Evolutionary conservation across 2,329 filamentous ascomycete genomes (phyloP).

Genomic region (Cladosporium halotolerans): DNA sequence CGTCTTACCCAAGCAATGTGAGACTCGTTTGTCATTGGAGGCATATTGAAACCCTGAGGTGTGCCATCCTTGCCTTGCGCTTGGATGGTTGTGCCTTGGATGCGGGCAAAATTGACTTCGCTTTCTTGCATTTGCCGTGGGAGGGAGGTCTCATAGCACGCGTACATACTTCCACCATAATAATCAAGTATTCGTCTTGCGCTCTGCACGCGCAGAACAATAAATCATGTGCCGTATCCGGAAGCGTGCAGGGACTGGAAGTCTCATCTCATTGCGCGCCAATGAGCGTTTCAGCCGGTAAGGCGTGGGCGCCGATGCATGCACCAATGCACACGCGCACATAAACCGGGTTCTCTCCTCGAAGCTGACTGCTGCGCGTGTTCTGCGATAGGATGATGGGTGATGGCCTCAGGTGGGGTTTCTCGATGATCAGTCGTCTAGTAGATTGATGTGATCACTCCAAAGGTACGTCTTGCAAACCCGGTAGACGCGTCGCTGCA

Average conservation of each 20-base stretch:
- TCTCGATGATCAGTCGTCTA: too few species aligned
- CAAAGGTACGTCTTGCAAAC: too few species aligned
- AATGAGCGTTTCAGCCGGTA: neutral
- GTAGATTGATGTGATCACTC: too few species aligned
- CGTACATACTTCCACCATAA: slow-evolving; percentile 2
- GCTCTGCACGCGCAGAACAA: neutral
- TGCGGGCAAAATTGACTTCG: slow-evolving; percentile 11
- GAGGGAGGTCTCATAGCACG: slow-evolving; percentile 12
- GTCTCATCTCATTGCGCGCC: neutral
- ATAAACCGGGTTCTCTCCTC: too few species aligned
- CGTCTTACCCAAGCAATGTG: slow-evolving; percentile 25
- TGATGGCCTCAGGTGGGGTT: too few species aligned
- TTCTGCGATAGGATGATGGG: too few species aligned
- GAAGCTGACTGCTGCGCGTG: too few species aligned
- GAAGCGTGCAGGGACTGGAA: neutral
- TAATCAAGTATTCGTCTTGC: neutral
- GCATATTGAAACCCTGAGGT: slow-evolving; percentile 18
- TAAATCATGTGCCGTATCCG: neutral
- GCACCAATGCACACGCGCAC: too few species aligned
- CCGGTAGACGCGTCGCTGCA: too few species aligned
- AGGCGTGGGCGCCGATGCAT: neutral
- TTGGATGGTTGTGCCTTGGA: slow-evolving; percentile 1
- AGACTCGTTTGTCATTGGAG: slow-evolving; percentile 32
- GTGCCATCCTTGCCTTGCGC: neutral
- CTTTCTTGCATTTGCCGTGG: slow-evolving; percentile 10